Base-by-base conservation (phyloP, 2,329 filamentous ascomycete genomes). In the Sarocladiaceae sp. region DNA sequence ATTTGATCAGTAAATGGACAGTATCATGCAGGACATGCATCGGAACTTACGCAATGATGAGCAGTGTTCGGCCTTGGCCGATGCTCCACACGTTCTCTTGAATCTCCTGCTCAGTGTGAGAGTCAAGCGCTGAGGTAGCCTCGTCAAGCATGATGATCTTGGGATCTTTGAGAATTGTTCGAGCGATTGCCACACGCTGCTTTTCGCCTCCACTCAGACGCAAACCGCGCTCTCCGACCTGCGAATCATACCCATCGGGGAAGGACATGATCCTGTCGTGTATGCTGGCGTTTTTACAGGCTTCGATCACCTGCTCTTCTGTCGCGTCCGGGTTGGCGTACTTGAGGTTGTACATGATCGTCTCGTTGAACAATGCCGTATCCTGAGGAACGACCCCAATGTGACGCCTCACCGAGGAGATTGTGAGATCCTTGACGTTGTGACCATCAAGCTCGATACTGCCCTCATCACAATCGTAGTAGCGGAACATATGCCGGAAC, bases 301-400 rank as follows among this genome's bases (percentile, higher is more conserved):
- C 90, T 34, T 79, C 80, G 55, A 81, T 85, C 2, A 95, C 82
- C 21, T 95, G 82, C 53, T 91, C 85, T 47, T 94, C 83, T 1
- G 85, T 85, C 10, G 85, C 88, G 21, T 76, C 64, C 33, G 87
- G 86, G 51, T 91, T 91, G 48, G 90, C 89, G 59, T 96, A 95
- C 60, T 82, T 85, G 49, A 96, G 71, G 59, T 96, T 96, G 68
- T 95, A 95, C 88, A 95, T 93, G 50, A 96, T 69, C 1, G 85
- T 85, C 62, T 95, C 90, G 61, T 95, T 95, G 74, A 96, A 96
- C 34, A 96, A 72, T 5, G 95, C 86, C 4, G 91, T 96, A 57
- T 98, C 93, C 63, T 98, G 93, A 1, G 93, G 93, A 6, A 98
- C 93, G 33, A 98, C 91, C 19, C 93, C 93, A 56, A 98, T 96